A percentile compares a stretch with the other conserved stretches of the same genome.
Conservation (phyloP, 768 basidiomycete genomes). For the Favolaschia claudopus region DNA sequence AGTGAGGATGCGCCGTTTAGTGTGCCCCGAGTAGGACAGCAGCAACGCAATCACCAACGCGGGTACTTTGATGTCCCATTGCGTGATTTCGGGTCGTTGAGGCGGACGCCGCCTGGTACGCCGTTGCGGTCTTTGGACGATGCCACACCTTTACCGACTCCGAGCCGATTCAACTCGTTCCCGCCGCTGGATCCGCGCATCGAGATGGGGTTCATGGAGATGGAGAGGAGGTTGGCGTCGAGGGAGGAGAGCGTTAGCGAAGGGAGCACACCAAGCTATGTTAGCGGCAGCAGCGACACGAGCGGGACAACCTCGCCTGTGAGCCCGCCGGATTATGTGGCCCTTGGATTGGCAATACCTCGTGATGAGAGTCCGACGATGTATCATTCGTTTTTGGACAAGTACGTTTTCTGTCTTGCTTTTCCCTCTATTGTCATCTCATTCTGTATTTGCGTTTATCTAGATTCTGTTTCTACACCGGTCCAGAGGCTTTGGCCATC, state of each 20-base stretch:
- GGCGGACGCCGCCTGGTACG: constrained; percentile 58
- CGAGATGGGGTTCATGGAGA: constrained; percentile 5
- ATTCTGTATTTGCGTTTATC: background rate
- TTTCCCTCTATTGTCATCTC: constrained; percentile 15
- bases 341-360: constrained; percentile 24
- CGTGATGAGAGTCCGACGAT: constrained; percentile 39
- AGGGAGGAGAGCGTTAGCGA: constrained; percentile 34
- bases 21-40: constrained; percentile 26
- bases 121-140: constrained; percentile 37
- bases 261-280: constrained; percentile 21
- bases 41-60: constrained; percentile 60
- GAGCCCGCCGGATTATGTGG: constrained; percentile 24
- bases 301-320: constrained; percentile 22
- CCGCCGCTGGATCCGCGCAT: constrained; percentile 35
- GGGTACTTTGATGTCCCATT: constrained; percentile 60
- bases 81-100: constrained; percentile 38
- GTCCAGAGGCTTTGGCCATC: constrained; percentile 43
- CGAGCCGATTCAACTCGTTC: constrained; percentile 46
- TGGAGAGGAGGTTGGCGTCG: constrained; percentile 18
- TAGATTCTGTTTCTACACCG: constrained; percentile 87
- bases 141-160: constrained; percentile 31
- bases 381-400: constrained; percentile 69
- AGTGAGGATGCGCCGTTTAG: constrained; percentile 39
- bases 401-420: constrained; percentile 51
- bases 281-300: constrained; percentile 16